These are phyloP conservation scores for Verticillium dahliae DNA, from an alignment of 2,329 filamentous ascomycete genomes.

Conservation along the genomic window DNA sequence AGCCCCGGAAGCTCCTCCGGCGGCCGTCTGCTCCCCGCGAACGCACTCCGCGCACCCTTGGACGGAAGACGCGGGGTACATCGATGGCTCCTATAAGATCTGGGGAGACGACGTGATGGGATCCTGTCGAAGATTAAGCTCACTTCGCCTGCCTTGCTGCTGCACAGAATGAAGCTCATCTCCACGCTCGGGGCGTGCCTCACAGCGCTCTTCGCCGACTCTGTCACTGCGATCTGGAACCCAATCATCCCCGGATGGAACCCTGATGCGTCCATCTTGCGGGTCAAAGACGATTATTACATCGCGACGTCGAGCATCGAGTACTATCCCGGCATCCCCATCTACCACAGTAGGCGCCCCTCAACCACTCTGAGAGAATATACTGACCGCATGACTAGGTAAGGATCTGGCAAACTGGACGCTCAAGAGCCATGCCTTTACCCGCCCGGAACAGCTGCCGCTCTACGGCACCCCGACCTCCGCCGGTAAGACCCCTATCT, in stretches of 20 bases:
- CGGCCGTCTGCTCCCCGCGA: neutral
- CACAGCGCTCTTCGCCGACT: neutral
- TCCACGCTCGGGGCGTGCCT: neutral
- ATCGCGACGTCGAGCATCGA: conserved; percentile 49
- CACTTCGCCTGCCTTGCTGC: neutral
- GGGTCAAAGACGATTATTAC: conserved; percentile 42
- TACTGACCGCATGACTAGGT: conserved; percentile 16
- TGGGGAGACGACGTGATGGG: too few relatives aligned
- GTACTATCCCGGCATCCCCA: conserved; percentile 44
- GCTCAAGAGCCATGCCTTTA: conserved; percentile 18
- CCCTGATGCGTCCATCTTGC: conserved; percentile 44
- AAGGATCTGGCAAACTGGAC: conserved; percentile 33
- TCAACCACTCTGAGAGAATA: neutral
- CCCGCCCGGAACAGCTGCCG: conserved; percentile 3
- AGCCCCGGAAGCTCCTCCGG: neutral
- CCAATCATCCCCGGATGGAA: conserved; percentile 49
- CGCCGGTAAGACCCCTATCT: neutral
- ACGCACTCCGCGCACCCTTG: neutral
- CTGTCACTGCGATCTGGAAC: conserved; percentile 17
- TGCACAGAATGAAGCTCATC: neutral
- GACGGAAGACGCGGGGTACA: neutral
- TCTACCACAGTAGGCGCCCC: conserved; percentile 32
- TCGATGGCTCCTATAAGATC: neutral
- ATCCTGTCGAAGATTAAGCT: too few relatives aligned
- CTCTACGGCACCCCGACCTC: conserved; percentile 4